These are phyloP conservation scores for Agrocybe pediades DNA, from an alignment of 768 basidiomycete species.

Conservation along the genomic window DNA sequence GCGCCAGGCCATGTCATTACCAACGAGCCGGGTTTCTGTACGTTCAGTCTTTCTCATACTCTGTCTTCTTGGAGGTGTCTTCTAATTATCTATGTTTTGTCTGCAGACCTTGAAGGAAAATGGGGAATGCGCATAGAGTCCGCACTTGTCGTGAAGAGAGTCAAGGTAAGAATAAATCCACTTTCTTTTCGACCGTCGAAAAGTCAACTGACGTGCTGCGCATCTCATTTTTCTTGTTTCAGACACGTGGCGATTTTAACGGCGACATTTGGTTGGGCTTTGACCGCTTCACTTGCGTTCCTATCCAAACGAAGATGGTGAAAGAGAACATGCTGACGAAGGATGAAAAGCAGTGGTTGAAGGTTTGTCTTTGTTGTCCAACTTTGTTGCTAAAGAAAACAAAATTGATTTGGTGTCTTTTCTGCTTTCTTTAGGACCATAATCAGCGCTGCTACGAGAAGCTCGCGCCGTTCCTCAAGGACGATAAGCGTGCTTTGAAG, in stretches of 20 bases:
- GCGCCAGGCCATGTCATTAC: constrained; percentile 89
- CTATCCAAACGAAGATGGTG: constrained; percentile 90
- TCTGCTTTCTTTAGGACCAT: constrained; percentile 60
- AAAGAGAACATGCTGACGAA: constrained; percentile 82
- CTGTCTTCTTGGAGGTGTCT: constrained; percentile 11
- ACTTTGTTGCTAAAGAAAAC: background rate
- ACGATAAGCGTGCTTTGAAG: constrained; percentile 79
- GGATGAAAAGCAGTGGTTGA: constrained; percentile 87
- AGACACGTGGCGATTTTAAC: constrained; percentile 75
- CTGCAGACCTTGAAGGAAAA: constrained; percentile 67
- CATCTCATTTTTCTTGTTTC: constrained; percentile 5
- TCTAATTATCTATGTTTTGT: constrained; percentile 15
- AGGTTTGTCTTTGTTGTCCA: constrained; percentile 41
- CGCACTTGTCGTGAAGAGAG: constrained; percentile 71
- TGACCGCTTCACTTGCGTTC: constrained; percentile 91
- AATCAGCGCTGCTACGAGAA: constrained; percentile 71
- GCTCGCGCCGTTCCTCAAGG: constrained; percentile 65
- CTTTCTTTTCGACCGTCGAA: background rate
- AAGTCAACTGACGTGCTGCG: constrained; percentile 1
- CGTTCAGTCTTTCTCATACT: constrained; percentile 29
- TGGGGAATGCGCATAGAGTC: constrained; percentile 96
- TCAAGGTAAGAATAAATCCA: constrained; percentile 41
- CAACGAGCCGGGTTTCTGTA: constrained; percentile 93
- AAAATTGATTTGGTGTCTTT: constrained; percentile 3
- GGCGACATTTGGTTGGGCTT: constrained; percentile 86